Evolutionary conservation across 2,329 filamentous ascomycete genomes (phyloP).

Genomic region (Aspergillus tanneri): DNA sequence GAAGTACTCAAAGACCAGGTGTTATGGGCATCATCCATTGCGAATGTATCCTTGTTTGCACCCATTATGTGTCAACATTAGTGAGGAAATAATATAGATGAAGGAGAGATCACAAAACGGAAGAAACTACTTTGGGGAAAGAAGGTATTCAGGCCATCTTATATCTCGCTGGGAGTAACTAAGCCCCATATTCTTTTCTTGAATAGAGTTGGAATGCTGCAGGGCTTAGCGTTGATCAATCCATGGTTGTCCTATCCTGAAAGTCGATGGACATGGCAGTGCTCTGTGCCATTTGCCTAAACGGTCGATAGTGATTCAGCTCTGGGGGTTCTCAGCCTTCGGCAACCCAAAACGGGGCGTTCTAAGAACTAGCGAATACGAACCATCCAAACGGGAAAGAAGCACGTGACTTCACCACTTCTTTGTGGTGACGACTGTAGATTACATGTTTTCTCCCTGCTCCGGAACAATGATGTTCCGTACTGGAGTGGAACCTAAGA

Average conservation of each 20-base stretch:
- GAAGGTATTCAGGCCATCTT: constrained; percentile 3
- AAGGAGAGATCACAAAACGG: neutral
- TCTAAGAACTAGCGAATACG: constrained; percentile 13
- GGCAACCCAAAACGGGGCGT: constrained; percentile 6
- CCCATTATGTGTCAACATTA: constrained; percentile 1
- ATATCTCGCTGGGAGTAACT: neutral
- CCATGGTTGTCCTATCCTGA: neutral
- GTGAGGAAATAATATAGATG: neutral
- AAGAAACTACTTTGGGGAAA: neutral
- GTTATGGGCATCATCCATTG: neutral
- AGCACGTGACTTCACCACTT: too few relatives aligned
- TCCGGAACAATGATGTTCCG: too few relatives aligned
- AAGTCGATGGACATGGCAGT: neutral
- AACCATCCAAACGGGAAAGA: neutral
- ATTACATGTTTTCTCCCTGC: too few relatives aligned
- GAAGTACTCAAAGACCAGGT: neutral
- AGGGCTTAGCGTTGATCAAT: constrained; percentile 6
- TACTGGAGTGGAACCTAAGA: too few relatives aligned
- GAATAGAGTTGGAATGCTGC: neutral
- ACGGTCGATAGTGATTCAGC: too few relatives aligned
- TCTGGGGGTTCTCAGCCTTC: constrained; percentile 4
- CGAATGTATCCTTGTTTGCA: neutral
- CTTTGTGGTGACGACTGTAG: too few relatives aligned
- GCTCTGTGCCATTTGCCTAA: neutral
- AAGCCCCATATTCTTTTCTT: too few relatives aligned